Evolutionary conservation across 2,329 filamentous ascomycete genomes (phyloP).

Genomic region (Aschersonia sp.): DNA sequence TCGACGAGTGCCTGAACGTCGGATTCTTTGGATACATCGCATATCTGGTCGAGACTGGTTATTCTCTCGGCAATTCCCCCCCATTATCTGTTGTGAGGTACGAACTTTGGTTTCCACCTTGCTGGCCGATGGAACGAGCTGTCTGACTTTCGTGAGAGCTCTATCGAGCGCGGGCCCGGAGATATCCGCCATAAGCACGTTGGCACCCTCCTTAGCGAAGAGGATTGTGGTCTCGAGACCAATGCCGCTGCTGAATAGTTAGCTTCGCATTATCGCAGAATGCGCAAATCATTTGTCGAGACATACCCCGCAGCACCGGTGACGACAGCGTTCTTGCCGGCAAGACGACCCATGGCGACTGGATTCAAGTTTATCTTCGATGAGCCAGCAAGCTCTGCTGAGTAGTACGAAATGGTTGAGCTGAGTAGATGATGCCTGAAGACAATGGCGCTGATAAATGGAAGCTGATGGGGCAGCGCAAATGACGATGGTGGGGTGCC

Average conservation of each 20-base stretch:
- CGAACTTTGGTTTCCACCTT: constrained; percentile 45
- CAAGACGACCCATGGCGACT: constrained; percentile 32
- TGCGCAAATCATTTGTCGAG: constrained; percentile 2
- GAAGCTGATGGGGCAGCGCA: too few relatives aligned
- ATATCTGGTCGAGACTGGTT: constrained; percentile 12
- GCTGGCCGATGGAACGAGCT: constrained; percentile 47
- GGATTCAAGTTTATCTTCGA: neutral
- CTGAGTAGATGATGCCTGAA: too few relatives aligned
- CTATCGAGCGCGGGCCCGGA: constrained; percentile 64
- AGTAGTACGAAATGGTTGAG: too few relatives aligned
- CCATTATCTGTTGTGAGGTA: neutral
- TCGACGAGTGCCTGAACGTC: constrained; percentile 65
- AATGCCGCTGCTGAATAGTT: constrained; percentile 52
- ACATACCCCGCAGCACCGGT: constrained; percentile 71
- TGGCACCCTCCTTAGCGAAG: constrained; percentile 78
- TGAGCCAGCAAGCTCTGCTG: neutral
- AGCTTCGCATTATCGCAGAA: neutral
- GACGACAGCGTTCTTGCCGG: constrained; percentile 53
- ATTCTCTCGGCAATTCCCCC: neutral
- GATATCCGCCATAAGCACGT: constrained; percentile 74
- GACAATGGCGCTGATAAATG: too few relatives aligned
- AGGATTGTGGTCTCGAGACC: constrained; percentile 85
- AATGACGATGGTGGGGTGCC: too few relatives aligned
- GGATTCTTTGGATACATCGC: constrained; percentile 76
- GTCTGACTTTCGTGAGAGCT: constrained; percentile 59